Evolutionary conservation across 306 rosid species (phyloP).

Genomic region (Cucumis cinereus): DNA sequence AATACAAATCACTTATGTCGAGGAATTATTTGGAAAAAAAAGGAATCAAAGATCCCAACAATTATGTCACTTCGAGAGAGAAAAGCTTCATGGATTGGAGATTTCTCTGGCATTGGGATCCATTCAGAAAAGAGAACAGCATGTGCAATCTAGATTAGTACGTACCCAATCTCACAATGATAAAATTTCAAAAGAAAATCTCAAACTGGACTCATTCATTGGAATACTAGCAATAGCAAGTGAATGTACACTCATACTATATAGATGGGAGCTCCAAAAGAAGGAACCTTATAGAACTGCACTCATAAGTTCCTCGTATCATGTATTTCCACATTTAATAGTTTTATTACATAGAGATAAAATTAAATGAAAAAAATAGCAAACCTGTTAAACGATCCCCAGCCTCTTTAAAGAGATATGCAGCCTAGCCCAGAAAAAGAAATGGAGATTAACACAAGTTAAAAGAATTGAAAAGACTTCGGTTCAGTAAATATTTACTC

Average conservation of each 20-base stretch:
- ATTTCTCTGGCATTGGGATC: background rate
- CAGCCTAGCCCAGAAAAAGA: conserved; percentile 48
- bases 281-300: background rate
- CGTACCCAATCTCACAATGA: background rate
- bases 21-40: background rate
- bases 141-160: background rate
- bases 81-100: background rate
- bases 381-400: conserved; percentile 36
- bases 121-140: background rate
- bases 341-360: background rate
- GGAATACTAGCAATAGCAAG: background rate
- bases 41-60: background rate
- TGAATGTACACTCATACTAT: background rate
- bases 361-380: background rate
- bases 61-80: background rate
- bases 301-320: background rate
- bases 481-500: conserved; percentile 34
- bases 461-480: conserved; percentile 3
- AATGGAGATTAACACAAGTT: background rate
- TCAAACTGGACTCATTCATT: background rate
- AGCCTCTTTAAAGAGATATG: conserved; percentile 53
- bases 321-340: background rate
- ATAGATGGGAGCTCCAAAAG: background rate
- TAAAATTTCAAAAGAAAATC: background rate
- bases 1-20: background rate